Conservation (phyloP, 164 flowering plant species). For the Kingdonia uniflora region DNA sequence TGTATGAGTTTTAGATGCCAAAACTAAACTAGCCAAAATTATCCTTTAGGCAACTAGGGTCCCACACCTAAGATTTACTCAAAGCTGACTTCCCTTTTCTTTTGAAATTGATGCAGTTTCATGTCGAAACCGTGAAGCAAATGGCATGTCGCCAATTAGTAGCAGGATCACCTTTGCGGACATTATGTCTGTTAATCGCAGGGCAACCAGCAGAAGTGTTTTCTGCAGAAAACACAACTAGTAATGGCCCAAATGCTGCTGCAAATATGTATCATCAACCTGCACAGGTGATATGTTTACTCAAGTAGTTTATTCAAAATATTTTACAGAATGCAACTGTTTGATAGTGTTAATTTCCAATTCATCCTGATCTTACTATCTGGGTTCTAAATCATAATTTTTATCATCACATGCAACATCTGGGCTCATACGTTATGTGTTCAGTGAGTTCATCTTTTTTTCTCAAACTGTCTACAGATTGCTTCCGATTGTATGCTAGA, state of each 20-base stretch:
- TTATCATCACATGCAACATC: too few species aligned
- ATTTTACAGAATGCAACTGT: not conserved
- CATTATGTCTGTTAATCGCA: conserved; percentile 83
- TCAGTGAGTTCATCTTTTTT: too few species aligned
- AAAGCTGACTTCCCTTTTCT: not conserved
- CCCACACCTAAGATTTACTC: not conserved
- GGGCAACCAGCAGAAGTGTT: conserved; percentile 94
- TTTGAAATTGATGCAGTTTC: conserved; percentile 46
- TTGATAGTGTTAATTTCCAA: not conserved
- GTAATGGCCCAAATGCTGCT: conserved; percentile 19
- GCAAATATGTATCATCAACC: conserved; percentile 35
- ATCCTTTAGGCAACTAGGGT: not conserved
- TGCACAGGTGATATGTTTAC: conserved; percentile 39
- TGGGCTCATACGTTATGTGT: too few species aligned
- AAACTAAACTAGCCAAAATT: too few species aligned
- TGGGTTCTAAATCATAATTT: too few species aligned
- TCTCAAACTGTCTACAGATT: conserved; percentile 21
- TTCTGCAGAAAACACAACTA: conserved; percentile 22
- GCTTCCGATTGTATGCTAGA: conserved; percentile 57
- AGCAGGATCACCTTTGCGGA: conserved; percentile 87
- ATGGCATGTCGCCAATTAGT: conserved; percentile 79
- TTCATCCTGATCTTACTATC: too few species aligned
- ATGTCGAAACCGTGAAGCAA: conserved; percentile 81
- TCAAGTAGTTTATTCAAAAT: not conserved
- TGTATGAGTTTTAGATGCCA: too few species aligned